phyloP scores from a whole-genome alignment of 345 rosid species.

The Murraya paniculata region DNA sequence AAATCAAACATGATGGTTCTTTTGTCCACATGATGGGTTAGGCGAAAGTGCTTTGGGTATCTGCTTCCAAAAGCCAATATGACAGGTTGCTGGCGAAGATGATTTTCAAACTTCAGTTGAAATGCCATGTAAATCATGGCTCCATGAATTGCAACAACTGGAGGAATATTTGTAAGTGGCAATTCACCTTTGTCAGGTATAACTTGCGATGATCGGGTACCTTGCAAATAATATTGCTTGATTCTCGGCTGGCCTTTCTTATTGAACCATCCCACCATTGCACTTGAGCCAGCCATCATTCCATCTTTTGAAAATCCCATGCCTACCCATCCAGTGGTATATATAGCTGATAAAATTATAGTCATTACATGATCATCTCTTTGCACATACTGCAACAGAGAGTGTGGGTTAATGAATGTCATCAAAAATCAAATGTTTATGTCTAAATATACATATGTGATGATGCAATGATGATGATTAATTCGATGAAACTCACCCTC shows the following conservation, averaged over 20 bases:
- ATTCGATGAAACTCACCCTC: constrained; percentile 47
- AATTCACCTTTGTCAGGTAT: constrained; percentile 72
- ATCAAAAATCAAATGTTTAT: background rate
- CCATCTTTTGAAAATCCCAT: constrained; percentile 87
- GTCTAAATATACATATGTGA: background rate
- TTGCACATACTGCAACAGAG: constrained; percentile 53
- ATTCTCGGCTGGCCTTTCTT: constrained; percentile 70
- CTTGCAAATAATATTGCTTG: constrained; percentile 77
- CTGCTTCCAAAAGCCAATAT: constrained; percentile 64
- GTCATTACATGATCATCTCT: constrained; percentile 65
- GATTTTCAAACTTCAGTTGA: constrained; percentile 57
- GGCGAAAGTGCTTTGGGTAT: constrained; percentile 48
- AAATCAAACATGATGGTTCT: constrained; percentile 68
- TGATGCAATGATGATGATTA: background rate
- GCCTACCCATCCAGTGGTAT: constrained; percentile 92
- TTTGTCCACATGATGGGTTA: constrained; percentile 66
- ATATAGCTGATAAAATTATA: constrained; percentile 65
- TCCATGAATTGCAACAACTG: constrained; percentile 68
- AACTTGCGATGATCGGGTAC: constrained; percentile 53
- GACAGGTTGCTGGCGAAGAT: constrained; percentile 53
- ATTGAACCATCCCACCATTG: constrained; percentile 85
- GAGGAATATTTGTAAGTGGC: constrained; percentile 62
- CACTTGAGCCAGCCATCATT: constrained; percentile 88
- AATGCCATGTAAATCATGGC: constrained; percentile 76
- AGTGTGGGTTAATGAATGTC: background rate